Evolutionary conservation across 371 early-diverging fungal genomes (phyloP).

Genomic region (Cladochytrium tenue): DNA sequence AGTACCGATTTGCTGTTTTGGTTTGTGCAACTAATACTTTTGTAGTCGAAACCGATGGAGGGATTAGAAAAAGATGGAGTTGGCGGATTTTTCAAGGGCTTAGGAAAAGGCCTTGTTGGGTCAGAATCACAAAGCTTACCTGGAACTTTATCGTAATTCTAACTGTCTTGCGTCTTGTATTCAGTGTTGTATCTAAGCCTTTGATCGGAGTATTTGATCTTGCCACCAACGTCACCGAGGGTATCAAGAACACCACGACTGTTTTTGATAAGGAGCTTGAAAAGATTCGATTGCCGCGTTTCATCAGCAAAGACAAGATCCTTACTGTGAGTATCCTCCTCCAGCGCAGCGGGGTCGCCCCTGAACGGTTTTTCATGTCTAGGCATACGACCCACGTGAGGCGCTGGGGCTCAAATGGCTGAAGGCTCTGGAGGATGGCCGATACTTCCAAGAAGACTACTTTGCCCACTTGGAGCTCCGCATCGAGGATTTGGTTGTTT

Average conservation of each 20-base stretch:
- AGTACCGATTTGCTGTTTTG: neutral
- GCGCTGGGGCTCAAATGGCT: conserved; percentile 88
- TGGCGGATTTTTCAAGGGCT: conserved; percentile 93
- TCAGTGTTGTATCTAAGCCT: conserved; percentile 86
- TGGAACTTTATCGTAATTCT: neutral
- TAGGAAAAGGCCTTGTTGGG: conserved; percentile 95
- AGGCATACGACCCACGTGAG: conserved; percentile 77
- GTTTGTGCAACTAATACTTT: neutral
- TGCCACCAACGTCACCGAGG: conserved; percentile 88
- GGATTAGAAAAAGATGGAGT: conserved; percentile 90
- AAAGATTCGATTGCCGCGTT: conserved; percentile 86
- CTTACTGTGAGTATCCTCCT: conserved; percentile 54
- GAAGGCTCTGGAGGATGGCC: conserved; percentile 78
- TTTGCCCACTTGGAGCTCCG: conserved; percentile 74
- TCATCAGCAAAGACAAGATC: conserved; percentile 81
- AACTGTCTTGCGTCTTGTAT: neutral
- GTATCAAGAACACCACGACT: conserved; percentile 94
- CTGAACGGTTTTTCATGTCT: too few species aligned
- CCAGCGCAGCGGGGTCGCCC: too few species aligned
- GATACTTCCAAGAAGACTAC: conserved; percentile 82
- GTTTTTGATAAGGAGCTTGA: conserved; percentile 83
- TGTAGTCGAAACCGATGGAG: conserved; percentile 84
- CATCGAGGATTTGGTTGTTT: conserved; percentile 48
- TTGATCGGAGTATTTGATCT: conserved; percentile 91
- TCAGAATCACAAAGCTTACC: conserved; percentile 26